These are phyloP conservation scores for Hypomontagnella submonticulosa DNA, from an alignment of 495 filamentous ascomycete species.

Conservation along the genomic window DNA sequence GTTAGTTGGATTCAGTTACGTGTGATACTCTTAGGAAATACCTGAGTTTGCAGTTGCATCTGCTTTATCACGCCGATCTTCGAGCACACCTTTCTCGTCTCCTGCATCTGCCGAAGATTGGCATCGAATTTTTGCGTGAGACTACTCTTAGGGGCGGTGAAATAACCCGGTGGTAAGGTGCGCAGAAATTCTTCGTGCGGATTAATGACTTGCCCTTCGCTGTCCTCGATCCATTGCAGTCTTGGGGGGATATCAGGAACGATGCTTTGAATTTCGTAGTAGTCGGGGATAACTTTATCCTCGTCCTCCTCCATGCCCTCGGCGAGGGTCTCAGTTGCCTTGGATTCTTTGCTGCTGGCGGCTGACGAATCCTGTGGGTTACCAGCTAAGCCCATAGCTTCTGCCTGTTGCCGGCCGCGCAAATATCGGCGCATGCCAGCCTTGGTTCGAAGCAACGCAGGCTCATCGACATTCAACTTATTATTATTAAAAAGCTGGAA, in stretches of 20 bases:
- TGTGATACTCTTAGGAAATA: constrained; percentile 52
- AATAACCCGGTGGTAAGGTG: constrained; percentile 77
- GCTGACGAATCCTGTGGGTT: constrained; percentile 57
- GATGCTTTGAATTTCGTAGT: constrained; percentile 87
- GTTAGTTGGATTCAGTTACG: constrained; percentile 21
- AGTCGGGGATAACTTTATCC: constrained; percentile 84
- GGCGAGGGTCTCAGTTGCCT: constrained; percentile 76
- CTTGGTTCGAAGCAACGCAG: constrained; percentile 81
- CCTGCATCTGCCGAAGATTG: constrained; percentile 96
- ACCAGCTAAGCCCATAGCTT: constrained; percentile 53
- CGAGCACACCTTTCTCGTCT: constrained; percentile 92
- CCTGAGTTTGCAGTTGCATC: constrained; percentile 98
- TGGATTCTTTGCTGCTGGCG: constrained; percentile 52
- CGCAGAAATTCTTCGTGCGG: constrained; percentile 82
- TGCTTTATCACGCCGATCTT: constrained; percentile 98
- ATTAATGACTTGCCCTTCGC: constrained; percentile 85
- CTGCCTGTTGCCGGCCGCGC: constrained; percentile 73
- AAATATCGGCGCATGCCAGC: constrained; percentile 77
- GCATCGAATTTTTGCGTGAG: constrained; percentile 84
- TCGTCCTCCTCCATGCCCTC: constrained; percentile 92
- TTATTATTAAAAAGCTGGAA: constrained; percentile 86
- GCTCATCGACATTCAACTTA: constrained; percentile 86
- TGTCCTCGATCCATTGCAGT: constrained; percentile 87
- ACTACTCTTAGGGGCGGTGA: constrained; percentile 78
- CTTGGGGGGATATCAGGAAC: constrained; percentile 84